phyloP scores from a whole-genome alignment of 768 basidiomycete species.

The Lactifluus rugatus region DNA sequence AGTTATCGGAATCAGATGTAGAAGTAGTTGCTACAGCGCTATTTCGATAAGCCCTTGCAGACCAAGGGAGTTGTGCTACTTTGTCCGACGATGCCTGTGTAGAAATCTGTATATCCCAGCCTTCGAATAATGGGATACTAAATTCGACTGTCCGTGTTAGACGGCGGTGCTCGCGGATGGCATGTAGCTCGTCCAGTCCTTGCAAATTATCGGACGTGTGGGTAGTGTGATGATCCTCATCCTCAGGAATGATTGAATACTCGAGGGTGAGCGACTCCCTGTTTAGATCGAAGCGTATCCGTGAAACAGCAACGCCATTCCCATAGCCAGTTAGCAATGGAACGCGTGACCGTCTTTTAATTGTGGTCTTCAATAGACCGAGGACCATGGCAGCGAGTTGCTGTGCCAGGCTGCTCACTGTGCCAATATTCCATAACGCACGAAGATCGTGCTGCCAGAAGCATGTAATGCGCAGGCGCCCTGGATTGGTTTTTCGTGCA shows the following conservation, averaged over 20 bases:
- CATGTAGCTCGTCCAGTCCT: conserved; percentile 55
- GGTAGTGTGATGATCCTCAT: conserved; percentile 38
- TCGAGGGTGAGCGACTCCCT: conserved; percentile 75
- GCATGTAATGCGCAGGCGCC: conserved; percentile 70
- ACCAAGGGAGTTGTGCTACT: conserved; percentile 68
- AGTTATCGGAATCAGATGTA: conserved; percentile 39
- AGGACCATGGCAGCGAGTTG: conserved; percentile 81
- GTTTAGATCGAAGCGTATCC: conserved; percentile 69
- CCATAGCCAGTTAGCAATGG: conserved; percentile 73
- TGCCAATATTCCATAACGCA: conserved; percentile 72
- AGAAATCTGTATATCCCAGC: conserved; percentile 82
- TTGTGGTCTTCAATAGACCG: conserved; percentile 72
- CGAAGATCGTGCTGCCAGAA: conserved; percentile 95
- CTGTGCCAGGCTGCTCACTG: conserved; percentile 53
- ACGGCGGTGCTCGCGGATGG: conserved; percentile 54
- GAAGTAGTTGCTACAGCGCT: conserved; percentile 26
- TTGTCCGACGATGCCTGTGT: conserved; percentile 65
- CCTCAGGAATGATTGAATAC: conserved; percentile 74
- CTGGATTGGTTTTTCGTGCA: conserved; percentile 16
- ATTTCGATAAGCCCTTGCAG: conserved; percentile 45
- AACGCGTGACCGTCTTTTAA: conserved; percentile 62
- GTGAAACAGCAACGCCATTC: conserved; percentile 70
- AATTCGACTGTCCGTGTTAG: conserved; percentile 74
- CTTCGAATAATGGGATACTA: conserved; percentile 60
- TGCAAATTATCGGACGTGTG: conserved; percentile 28